Base-by-base conservation (phyloP, 208 protist species). In the Crithidia bombi region DNA sequence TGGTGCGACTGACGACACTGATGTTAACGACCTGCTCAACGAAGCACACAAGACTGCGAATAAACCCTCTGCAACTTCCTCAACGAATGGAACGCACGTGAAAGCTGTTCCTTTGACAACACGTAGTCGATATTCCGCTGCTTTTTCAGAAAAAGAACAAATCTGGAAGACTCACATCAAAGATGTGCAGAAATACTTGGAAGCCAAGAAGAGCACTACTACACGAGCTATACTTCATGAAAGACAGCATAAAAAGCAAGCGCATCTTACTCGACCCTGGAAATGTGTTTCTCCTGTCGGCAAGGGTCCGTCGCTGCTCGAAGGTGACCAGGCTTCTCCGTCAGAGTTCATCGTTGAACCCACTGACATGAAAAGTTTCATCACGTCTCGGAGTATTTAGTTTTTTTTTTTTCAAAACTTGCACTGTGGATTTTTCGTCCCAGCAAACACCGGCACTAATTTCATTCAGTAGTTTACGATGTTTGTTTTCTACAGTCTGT, bases 101-200 rank as follows among this genome's bases (percentile, higher is more conserved):
- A 12, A 9, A 44, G 10, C 2, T 25, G 36, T 15, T 47, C 3
- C n/a, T 9, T 1, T 3, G 21, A n/a, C 17, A 19, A 15, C 21
- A 47, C 33, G 21, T 23, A 15, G 17, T 21, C n/a, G 17, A 21
- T 49, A 47, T 21, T 49, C 25, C 23, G 25, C 38, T 3, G 4
- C 19, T 2, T 15, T 14, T 28, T 26, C 26, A 14, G 44, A 65
- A 12, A 51, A 30, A n/a, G 43, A 65, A 25, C 59, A 28, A 11
- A 36, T 65, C 25, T 69, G 70, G 63, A 46, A 49, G 41, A 36
- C 62, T 0, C 70, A 36, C 43, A 44, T 76, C 36, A 57, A 59
- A n/a, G 63, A 76, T 43, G 70, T 65, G 9, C 70, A 61, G 23
- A 52, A 32, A 6, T 69, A 65, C 19, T 35, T 70, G 26, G 44